phyloP scores from a whole-genome alignment of 139 green algal species.

The Eudorina sp. region DNA sequence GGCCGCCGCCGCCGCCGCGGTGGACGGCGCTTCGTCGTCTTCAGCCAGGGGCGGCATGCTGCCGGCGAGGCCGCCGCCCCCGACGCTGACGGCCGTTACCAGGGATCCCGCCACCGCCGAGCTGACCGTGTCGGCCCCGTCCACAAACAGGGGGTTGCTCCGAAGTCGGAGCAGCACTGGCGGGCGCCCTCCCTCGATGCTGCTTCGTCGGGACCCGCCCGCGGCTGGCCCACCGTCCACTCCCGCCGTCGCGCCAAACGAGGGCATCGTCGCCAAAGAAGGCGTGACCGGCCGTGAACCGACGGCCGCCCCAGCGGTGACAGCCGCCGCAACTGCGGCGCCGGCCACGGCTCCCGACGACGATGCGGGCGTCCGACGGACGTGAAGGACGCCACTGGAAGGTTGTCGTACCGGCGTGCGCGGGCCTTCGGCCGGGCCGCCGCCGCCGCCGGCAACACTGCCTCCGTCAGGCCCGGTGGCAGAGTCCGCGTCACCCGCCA shows the following conservation, averaged over 20 bases:
- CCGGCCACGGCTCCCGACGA: background rate
- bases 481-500: background rate
- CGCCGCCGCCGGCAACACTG: background rate
- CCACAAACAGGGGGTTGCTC: constrained; percentile 36
- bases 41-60: constrained; percentile 7
- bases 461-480: too few species aligned
- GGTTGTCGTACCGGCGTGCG: constrained; percentile 15
- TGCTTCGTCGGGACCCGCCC: background rate
- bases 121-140: background rate
- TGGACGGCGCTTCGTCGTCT: background rate
- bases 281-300: too few species aligned
- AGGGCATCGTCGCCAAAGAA: too few species aligned
- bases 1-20: background rate
- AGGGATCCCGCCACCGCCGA: background rate
- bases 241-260: background rate
- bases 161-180: background rate
- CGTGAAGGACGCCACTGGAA: background rate
- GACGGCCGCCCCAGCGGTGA: too few species aligned
- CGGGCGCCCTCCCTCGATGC: background rate
- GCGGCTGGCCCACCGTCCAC: background rate
- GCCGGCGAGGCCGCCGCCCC: background rate
- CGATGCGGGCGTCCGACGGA: background rate
- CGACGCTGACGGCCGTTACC: background rate
- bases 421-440: background rate
- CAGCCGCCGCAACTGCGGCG: background rate